Base-by-base conservation (phyloP, 768 basidiomycete genomes). In the Melanogaster broomeanus region DNA sequence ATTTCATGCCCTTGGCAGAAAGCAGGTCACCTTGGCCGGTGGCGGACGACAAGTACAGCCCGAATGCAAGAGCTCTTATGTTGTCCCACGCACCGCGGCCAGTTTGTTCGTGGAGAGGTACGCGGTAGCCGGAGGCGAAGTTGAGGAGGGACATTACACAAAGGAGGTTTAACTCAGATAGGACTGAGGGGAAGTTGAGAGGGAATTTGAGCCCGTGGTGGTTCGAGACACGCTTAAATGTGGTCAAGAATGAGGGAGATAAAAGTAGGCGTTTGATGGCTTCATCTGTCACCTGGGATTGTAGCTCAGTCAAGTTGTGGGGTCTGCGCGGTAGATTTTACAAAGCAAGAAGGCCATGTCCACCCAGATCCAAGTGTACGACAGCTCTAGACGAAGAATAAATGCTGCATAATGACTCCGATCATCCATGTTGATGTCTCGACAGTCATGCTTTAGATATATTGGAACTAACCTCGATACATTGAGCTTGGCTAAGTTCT, bases 31-130 rank as follows among this genome's bases (percentile, higher is more conserved):
- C 69, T 21, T 77, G 78, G 21, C 80, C 81, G 9, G 75, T 66
- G 7, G 79, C 71, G 4, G 87, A 85, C 24, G 82, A 77, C 55
- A 94, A 75, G 68, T 86, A 91, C 56, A 91, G 70, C 13, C 83
- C 79, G 60, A 93, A 83, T 27, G 82, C 75, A 45, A 95, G 78
- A 3, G 83, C 85, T 45, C 87, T 80, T 61, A 93, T 88, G 49
- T 82, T 83, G 67, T 94, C 89, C 80, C 85, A 93, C 55, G 90
- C 90, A 19, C 92, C 91, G 37, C 90, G 83, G 13, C 85, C 83
- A 3, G 87, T 87, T 49, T 82, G 81, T 13, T 71, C 69, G 66
- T 90, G 90, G 34, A 95, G 77, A 5, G 86, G 82, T 5, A 77
- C 74, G 22, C 90, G 87, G 67, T 89, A 94, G 31, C 88, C 89